Conservation (phyloP, 2,329 filamentous ascomycete genomes). For the Aspergillus uvarum region DNA sequence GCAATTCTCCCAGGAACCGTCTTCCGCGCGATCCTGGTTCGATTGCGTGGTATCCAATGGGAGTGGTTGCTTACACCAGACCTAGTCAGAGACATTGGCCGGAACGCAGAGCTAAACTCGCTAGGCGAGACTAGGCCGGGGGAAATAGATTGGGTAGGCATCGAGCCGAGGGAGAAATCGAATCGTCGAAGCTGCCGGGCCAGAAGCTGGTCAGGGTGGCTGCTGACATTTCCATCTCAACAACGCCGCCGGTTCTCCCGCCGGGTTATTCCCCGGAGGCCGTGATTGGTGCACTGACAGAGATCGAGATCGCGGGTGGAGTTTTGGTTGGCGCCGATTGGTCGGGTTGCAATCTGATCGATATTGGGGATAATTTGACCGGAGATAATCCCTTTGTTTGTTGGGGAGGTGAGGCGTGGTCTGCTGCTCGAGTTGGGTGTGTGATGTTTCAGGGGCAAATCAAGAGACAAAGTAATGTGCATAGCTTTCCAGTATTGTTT, state of each 20-base stretch:
- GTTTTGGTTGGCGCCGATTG: not conserved
- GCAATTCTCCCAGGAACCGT: not conserved
- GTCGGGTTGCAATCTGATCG: not conserved
- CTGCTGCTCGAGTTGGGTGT: not conserved
- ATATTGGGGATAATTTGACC: not conserved
- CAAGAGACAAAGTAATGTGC: not conserved
- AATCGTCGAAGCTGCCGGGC: not conserved
- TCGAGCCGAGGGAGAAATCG: not conserved
- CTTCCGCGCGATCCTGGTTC: not conserved
- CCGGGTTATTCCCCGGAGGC: not conserved
- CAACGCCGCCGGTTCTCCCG: not conserved
- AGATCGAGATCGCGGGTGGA: not conserved
- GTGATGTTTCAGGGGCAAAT: not conserved
- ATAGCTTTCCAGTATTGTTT: no score
- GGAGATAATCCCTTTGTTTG: not conserved
- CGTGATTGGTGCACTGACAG: not conserved
- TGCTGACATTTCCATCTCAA: no score
- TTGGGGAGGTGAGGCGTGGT: not conserved
- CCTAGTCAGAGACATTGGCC: not conserved
- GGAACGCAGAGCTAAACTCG: not conserved
- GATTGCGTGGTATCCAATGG: not conserved
- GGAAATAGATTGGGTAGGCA: not conserved
- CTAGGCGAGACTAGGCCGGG: not conserved
- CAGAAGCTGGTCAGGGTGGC: not conserved
- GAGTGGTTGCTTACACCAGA: not conserved